Percentiles rank a stretch among this genome's conserved stretches.
phyloP scores from a whole-genome alignment of 352 stramenopile species.

The Globisporangium ultimum region DNA sequence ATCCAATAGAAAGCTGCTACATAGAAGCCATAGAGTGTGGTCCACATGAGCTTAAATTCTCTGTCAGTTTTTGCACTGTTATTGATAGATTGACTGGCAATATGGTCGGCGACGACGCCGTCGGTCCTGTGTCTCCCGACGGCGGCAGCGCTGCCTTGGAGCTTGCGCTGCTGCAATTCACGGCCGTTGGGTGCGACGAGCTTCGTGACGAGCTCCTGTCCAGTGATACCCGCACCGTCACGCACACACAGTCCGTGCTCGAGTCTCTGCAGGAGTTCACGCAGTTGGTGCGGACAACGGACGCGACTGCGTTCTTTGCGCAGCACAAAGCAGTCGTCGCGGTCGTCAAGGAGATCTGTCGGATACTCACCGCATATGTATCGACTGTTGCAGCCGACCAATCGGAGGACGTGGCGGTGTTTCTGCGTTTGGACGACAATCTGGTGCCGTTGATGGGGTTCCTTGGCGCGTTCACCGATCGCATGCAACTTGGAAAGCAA shows the following conservation, averaged over 20 bases:
- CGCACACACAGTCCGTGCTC: neutral
- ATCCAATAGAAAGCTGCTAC: too few species aligned
- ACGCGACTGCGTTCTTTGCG: constrained; percentile 6
- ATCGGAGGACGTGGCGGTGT: constrained; percentile 7
- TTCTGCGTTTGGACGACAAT: constrained; percentile 25
- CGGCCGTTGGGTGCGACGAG: neutral
- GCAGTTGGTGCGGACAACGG: constrained; percentile 1
- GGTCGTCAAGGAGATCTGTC: constrained; percentile 32
- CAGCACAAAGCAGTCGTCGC: constrained; percentile 2
- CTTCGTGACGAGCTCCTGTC: constrained; percentile 11
- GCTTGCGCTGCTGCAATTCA: constrained; percentile 3
- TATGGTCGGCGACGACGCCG: too few species aligned
- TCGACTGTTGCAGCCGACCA: constrained; percentile 8
- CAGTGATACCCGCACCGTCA: neutral
- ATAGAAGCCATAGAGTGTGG: too few species aligned
- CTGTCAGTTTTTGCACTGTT: too few species aligned
- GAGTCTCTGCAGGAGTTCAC: constrained; percentile 4
- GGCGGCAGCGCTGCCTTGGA: neutral
- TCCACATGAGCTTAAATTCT: too few species aligned
- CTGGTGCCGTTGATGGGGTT: constrained; percentile 26
- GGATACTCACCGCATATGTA: constrained; percentile 18
- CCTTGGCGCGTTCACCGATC: constrained; percentile 18
- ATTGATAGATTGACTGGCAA: too few species aligned
- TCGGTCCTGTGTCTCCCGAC: neutral
- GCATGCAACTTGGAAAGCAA: neutral